A percentile compares a stretch with the other conserved stretches of the same genome.
Evolutionary conservation across 1,284 basidiomycete genomes (phyloP).

Genomic region (Paramarasmius palmivorus): DNA sequence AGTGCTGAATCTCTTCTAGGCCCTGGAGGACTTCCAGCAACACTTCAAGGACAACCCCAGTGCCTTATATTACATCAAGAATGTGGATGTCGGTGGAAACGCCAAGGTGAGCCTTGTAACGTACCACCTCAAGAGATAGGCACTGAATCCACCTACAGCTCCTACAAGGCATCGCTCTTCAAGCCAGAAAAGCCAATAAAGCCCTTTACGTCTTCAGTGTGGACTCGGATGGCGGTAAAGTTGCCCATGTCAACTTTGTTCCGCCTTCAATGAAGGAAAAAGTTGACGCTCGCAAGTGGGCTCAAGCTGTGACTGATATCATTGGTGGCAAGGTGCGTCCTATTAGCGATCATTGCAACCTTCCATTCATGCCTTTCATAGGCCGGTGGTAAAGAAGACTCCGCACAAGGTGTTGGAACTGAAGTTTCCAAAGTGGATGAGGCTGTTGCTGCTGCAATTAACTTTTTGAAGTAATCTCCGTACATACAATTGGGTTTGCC

Average conservation of each 20-base stretch:
- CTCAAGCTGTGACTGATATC: constrained; percentile 72
- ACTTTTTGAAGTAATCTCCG: constrained; percentile 41
- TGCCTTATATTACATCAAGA: constrained; percentile 67
- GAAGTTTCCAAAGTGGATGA: constrained; percentile 68
- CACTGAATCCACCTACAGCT: constrained; percentile 42
- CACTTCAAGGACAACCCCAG: constrained; percentile 81
- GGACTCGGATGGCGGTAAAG: constrained; percentile 70
- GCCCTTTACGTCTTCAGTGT: constrained; percentile 88
- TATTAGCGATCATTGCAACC: not conserved
- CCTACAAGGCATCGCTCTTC: constrained; percentile 72
- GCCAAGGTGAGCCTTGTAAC: constrained; percentile 57
- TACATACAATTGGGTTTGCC: too few relatives aligned
- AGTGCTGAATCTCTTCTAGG: constrained; percentile 41
- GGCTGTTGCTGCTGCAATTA: constrained; percentile 63
- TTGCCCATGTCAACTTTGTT: constrained; percentile 88
- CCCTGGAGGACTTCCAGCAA: constrained; percentile 66
- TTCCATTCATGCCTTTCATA: constrained; percentile 28
- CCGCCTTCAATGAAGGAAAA: constrained; percentile 63
- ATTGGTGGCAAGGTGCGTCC: constrained; percentile 82
- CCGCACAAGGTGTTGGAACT: constrained; percentile 83
- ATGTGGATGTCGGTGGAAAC: constrained; percentile 78
- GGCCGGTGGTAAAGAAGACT: constrained; percentile 93
- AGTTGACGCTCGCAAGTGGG: constrained; percentile 84
- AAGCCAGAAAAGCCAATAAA: constrained; percentile 81
- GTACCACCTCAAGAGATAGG: not conserved